phyloP scores from a whole-genome alignment of 2,329 filamentous ascomycete species.

The Thelonectria discophora region DNA sequence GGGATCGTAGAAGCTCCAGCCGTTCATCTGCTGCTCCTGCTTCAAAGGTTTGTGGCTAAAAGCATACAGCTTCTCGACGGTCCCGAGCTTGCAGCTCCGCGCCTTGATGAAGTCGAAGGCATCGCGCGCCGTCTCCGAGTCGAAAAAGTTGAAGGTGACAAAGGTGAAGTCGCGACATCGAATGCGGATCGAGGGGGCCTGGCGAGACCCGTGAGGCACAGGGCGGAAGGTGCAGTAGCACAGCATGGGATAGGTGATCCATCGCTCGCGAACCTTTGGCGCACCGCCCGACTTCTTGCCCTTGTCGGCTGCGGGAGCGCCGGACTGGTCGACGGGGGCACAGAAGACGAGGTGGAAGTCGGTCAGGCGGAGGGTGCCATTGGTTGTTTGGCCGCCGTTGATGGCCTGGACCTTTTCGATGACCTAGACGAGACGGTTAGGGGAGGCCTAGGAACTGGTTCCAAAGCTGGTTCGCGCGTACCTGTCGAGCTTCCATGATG shows the following conservation, averaged over 20 bases:
- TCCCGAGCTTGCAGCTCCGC: slow-evolving; percentile 82
- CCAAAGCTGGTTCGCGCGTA: slow-evolving; percentile 34
- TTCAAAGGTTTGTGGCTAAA: slow-evolving; percentile 83
- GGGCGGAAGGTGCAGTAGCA: slow-evolving; percentile 81
- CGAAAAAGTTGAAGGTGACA: slow-evolving; percentile 86
- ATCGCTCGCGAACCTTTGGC: slow-evolving; percentile 70
- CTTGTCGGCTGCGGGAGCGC: slow-evolving; percentile 24
- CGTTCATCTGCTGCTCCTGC: slow-evolving; percentile 77
- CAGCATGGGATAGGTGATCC: slow-evolving; percentile 96
- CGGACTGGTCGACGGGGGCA: slow-evolving; percentile 50
- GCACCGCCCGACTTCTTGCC: slow-evolving; percentile 35
- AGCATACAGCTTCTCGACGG: slow-evolving; percentile 89
- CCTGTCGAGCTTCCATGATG: slow-evolving; percentile 55
- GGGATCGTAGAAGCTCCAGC: slow-evolving; percentile 87
- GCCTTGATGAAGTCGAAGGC: slow-evolving; percentile 86
- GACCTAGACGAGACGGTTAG: slow-evolving; percentile 48
- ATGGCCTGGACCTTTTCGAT: slow-evolving; percentile 69
- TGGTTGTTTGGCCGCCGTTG: slow-evolving; percentile 64
- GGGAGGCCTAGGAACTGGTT: not conserved
- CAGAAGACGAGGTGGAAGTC: slow-evolving; percentile 69
- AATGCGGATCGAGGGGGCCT: slow-evolving; percentile 84
- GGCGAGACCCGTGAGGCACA: slow-evolving; percentile 72
- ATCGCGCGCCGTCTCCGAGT: slow-evolving; percentile 78
- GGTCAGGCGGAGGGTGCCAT: slow-evolving; percentile 67
- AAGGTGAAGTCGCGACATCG: slow-evolving; percentile 94